Base-by-base conservation (phyloP, 129 eudicot genomes). In the Artemisia argyi region DNA sequence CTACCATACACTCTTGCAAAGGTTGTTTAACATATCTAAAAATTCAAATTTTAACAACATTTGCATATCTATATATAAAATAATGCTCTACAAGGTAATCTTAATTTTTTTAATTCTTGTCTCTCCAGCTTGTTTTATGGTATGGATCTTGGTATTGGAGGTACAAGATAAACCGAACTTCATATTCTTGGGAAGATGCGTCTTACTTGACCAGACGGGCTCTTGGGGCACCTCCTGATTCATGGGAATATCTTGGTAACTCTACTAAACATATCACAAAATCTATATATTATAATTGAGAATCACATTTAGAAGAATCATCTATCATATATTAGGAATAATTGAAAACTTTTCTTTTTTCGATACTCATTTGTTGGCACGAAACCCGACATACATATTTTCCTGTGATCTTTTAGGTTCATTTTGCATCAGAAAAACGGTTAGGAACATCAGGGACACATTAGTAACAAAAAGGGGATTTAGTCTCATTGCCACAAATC, bases 131-230 rank as follows among this genome's bases (percentile, higher is more conserved):
- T 52, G 65, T 82, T 54, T 74, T 89, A 66, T 93, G 98, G 98
- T 58, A 89, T 77, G 87, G 85, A 14, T 73, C 79, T 57, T 93
- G 98, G 98, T 83, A 83, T 59, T 93, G 96, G 98, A 88, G 97
- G 81, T 93, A 93, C 87, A 77, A 75, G 68, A 81, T 93, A 16
- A 83, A 87, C 53, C 72, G 44, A 78, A 85, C 95, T 73, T 90
- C 90, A 49, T 93, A 87, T 84, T 85, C 98, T 53, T 85, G 92
- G 98, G 89, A 93, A 80, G 98, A 93, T 70, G 98, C 98, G 8
- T 85, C 98, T 58, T 87, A 93, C 78, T 69, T 93, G 75, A 93
- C 98, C 22, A 83, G 86, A 78, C 81, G 91, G 73, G 85, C 98
- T 47, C 87, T 93, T 22, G 88, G 96, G 44, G 89, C 86, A 28